phyloP scores from a whole-genome alignment of 2,329 filamentous ascomycete genomes.

The Apiospora aurea region DNA sequence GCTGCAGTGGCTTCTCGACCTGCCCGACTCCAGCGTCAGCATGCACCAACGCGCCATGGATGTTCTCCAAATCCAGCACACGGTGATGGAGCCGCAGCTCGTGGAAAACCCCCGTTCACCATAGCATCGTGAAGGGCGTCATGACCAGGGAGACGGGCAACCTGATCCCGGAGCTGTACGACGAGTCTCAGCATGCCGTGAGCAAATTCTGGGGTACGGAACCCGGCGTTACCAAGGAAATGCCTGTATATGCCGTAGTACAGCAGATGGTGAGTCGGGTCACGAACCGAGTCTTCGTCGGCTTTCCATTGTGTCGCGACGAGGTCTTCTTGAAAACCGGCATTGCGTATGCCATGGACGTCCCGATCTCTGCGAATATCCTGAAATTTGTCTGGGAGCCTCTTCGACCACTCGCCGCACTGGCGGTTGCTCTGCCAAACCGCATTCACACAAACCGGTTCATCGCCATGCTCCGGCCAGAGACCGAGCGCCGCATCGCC shows the following conservation, averaged over 20 bases:
- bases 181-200: slow-evolving; percentile 38
- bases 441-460: slow-evolving; percentile 35
- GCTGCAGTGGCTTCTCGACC: slow-evolving; percentile 41
- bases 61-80: slow-evolving; percentile 38
- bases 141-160: slow-evolving; percentile 43
- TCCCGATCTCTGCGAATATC: slow-evolving; percentile 33
- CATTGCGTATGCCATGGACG: slow-evolving; percentile 37
- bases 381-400: slow-evolving; percentile 34
- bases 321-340: slow-evolving; percentile 34
- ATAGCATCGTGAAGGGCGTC: slow-evolving; percentile 37
- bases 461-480: slow-evolving; percentile 35
- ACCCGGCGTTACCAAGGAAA: slow-evolving; percentile 27
- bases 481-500: slow-evolving; percentile 37
- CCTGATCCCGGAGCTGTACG: slow-evolving; percentile 39
- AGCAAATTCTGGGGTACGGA: slow-evolving; percentile 37
- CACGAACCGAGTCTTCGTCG: slow-evolving; percentile 44
- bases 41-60: slow-evolving; percentile 34
- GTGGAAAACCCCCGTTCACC: slow-evolving; percentile 35
- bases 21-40: slow-evolving; percentile 39
- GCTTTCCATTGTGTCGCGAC: slow-evolving; percentile 38
- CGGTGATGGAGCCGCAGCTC: slow-evolving; percentile 35
- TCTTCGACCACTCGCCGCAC: slow-evolving; percentile 35
- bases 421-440: slow-evolving; percentile 38
- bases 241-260: slow-evolving; percentile 29
- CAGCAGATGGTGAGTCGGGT: slow-evolving; percentile 37